Evolutionary conservation across 352 stramenopile species (phyloP).

Genomic region (Phytophthora boehmeriae): DNA sequence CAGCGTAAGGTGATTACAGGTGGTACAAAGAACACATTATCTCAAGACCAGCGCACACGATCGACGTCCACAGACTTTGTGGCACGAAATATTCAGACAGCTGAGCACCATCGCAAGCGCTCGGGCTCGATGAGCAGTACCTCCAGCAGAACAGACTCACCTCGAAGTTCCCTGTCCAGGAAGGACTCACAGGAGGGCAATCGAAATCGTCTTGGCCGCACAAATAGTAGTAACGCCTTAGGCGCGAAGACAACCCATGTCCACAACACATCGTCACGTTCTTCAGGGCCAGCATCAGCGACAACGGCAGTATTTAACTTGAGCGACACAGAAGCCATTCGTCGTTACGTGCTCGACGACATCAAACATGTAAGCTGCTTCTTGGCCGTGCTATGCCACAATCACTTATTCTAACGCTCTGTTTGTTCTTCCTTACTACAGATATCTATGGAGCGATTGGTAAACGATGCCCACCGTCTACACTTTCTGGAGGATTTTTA

Average conservation of each 20-base stretch:
- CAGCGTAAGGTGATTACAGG: conserved; percentile 23
- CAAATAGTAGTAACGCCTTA: conserved; percentile 32
- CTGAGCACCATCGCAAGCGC: conserved; percentile 42
- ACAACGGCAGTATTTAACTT: conserved; percentile 38
- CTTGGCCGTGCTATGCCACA: neutral
- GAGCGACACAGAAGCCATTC: conserved; percentile 71
- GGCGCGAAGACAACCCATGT: conserved; percentile 21
- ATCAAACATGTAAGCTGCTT: conserved; percentile 58
- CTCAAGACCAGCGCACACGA: conserved; percentile 34
- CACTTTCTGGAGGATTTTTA: conserved; percentile 75
- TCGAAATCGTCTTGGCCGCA: conserved; percentile 24
- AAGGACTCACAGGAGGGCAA: conserved; percentile 40
- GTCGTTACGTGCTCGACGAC: conserved; percentile 65
- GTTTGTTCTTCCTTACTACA: conserved; percentile 20
- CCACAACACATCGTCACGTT: conserved; percentile 10
- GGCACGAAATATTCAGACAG: conserved; percentile 43
- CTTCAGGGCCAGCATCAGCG: conserved; percentile 3
- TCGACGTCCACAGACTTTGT: conserved; percentile 43
- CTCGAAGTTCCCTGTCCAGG: conserved; percentile 27
- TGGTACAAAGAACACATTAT: conserved; percentile 6
- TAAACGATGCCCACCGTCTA: conserved; percentile 76
- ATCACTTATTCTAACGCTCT: conserved; percentile 9
- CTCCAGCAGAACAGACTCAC: conserved; percentile 30
- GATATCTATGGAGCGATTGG: conserved; percentile 84
- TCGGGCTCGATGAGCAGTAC: conserved; percentile 32